A percentile compares a stretch with the other conserved stretches of the same genome.
Conservation (phyloP, 2,329 filamentous ascomycete species). For the Colletotrichum truncatum region DNA sequence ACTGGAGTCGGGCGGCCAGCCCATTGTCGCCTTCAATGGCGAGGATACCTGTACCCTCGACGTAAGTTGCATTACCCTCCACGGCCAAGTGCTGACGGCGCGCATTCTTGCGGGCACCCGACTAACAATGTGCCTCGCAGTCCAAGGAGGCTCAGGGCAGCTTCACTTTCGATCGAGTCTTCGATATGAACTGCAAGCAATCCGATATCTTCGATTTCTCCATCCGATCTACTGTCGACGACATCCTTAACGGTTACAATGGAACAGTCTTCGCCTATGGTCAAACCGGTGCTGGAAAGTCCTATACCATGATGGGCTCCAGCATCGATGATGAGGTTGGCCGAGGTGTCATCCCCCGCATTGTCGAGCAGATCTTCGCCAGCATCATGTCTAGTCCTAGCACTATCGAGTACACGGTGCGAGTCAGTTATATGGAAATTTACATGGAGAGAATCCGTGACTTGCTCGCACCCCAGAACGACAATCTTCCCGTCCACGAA, state of each 20-base stretch:
- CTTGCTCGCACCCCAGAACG: constrained; percentile 89
- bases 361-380: constrained; percentile 96
- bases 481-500: constrained; percentile 97
- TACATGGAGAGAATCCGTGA: constrained; percentile 99
- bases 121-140: constrained; percentile 51
- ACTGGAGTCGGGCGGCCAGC: constrained; percentile 87
- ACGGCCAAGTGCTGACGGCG: background rate
- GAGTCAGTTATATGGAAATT: constrained; percentile 99
- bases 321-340: constrained; percentile 91
- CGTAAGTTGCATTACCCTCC: constrained; percentile 62
- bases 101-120: background rate
- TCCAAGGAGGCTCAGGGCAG: constrained; percentile 83
- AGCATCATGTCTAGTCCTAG: constrained; percentile 91
- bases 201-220: constrained; percentile 98
- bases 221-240: constrained; percentile 93
- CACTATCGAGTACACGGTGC: constrained; percentile 98
- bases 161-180: constrained; percentile 98
- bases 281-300: constrained; percentile 98
- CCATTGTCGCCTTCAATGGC: constrained; percentile 88
- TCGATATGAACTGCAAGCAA: constrained; percentile 92
- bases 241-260: constrained; percentile 99
- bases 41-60: constrained; percentile 89
- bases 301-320: constrained; percentile 98
- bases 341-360: constrained; percentile 95
- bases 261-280: constrained; percentile 98